Conservation (phyloP, 352 stramenopile genomes). For the Globisporangium polare region DNA sequence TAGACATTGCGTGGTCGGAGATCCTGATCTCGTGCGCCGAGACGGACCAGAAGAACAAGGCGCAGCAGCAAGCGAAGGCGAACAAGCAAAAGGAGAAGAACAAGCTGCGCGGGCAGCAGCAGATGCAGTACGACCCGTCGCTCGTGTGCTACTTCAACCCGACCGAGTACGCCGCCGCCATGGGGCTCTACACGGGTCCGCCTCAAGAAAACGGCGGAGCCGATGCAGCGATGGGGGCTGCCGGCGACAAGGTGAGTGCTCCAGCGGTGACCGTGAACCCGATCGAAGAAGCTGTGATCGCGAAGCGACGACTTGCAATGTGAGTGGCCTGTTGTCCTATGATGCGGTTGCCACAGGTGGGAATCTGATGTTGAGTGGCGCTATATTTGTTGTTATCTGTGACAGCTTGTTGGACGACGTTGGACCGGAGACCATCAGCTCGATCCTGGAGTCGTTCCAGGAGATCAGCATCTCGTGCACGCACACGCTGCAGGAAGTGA, state of each 20-base stretch:
- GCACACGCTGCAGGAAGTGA: constrained; percentile 67
- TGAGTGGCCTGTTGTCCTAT: constrained; percentile 22
- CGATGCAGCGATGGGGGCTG: background rate
- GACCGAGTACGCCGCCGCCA: constrained; percentile 65
- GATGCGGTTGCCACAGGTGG: background rate
- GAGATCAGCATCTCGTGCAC: constrained; percentile 65
- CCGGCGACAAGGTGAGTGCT: constrained; percentile 9
- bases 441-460: constrained; percentile 52
- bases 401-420: constrained; percentile 60
- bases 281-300: constrained; percentile 58
- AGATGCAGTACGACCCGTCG: constrained; percentile 66
- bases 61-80: constrained; percentile 17
- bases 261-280: constrained; percentile 33
- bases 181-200: constrained; percentile 54
- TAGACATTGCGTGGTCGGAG: constrained; percentile 56
- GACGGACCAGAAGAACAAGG: constrained; percentile 43
- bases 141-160: constrained; percentile 79
- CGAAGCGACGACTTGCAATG: constrained; percentile 47
- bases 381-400: background rate
- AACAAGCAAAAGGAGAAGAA: constrained; percentile 51
- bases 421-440: constrained; percentile 28
- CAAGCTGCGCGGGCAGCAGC: constrained; percentile 19
- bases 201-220: background rate
- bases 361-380: constrained; percentile 1
- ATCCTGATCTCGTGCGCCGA: constrained; percentile 49